Percentiles rank a stretch among this genome's conserved stretches.
Conservation (phyloP, 257 asterid species). For the Sherardia arvensis region DNA sequence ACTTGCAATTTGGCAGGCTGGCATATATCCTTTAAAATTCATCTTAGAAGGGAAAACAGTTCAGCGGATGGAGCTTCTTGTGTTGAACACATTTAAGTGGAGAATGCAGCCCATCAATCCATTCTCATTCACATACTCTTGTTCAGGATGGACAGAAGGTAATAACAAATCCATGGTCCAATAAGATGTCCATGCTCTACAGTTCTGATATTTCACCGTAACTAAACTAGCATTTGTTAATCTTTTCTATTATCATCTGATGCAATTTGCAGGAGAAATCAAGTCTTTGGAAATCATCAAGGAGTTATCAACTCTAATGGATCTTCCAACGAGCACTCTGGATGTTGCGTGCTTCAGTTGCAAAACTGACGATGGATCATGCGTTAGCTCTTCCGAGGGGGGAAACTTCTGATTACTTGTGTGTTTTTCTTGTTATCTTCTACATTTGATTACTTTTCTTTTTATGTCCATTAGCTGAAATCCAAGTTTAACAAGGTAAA, state of each 20-base stretch:
- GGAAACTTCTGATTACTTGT: too few species aligned
- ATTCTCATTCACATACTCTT: constrained; percentile 28
- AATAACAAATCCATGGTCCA: constrained; percentile 21
- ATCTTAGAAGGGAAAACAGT: constrained; percentile 32
- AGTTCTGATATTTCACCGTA: constrained; percentile 9
- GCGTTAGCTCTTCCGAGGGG: constrained; percentile 21
- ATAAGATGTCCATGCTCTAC: not conserved
- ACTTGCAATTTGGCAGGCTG: constrained; percentile 23
- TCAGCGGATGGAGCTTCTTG: constrained; percentile 39
- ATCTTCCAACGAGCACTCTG: constrained; percentile 18
- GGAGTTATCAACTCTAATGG: constrained; percentile 12
- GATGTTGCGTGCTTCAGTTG: constrained; percentile 38
- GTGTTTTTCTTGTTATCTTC: too few species aligned
- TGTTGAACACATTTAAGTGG: constrained; percentile 36
- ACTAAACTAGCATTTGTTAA: not conserved
- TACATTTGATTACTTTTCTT: too few species aligned
- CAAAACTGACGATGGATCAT: constrained; percentile 27
- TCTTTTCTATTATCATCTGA: not conserved
- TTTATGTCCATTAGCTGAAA: too few species aligned
- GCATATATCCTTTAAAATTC: constrained; percentile 9
- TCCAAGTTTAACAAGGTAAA: too few species aligned
- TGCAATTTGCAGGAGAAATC: constrained; percentile 22
- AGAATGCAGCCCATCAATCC: constrained; percentile 39
- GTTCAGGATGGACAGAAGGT: constrained; percentile 26
- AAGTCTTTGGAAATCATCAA: constrained; percentile 23